Percentiles rank a stretch among this genome's conserved stretches.
These are phyloP conservation scores for Aspergillus carlsbadensis DNA, from an alignment of 495 filamentous ascomycete genomes.

Conservation along the genomic window DNA sequence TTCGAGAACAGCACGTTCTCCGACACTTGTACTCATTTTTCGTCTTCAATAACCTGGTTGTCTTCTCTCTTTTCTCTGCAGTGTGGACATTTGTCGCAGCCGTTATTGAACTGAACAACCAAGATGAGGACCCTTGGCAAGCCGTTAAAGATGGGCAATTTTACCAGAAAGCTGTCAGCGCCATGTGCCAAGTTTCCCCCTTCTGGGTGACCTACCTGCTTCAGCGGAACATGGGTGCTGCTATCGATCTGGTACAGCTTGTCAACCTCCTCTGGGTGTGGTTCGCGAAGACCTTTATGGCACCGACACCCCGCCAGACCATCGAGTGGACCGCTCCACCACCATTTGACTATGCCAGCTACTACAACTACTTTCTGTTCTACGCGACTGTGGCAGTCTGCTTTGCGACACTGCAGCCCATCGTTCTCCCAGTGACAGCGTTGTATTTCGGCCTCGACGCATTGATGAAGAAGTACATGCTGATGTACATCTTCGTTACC, in stretches of 20 bases:
- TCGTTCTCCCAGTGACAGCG: constrained; percentile 86
- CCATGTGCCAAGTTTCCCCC: constrained; percentile 73
- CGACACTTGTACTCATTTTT: constrained; percentile 94
- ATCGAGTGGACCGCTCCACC: constrained; percentile 94
- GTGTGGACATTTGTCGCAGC: constrained; percentile 68
- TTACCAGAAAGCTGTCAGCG: constrained; percentile 58
- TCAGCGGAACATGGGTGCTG: constrained; percentile 88
- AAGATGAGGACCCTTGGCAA: constrained; percentile 59
- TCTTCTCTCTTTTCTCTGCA: constrained; percentile 87
- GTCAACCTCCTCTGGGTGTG: constrained; percentile 78
- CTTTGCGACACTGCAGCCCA: constrained; percentile 83
- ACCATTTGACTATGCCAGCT: constrained; percentile 89
- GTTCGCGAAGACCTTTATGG: constrained; percentile 76
- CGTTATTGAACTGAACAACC: constrained; percentile 57
- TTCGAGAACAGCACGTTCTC: constrained; percentile 88
- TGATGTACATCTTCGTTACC: constrained; percentile 93
- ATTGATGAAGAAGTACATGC: constrained; percentile 89
- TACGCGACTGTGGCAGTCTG: constrained; percentile 87
- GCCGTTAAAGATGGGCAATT: constrained; percentile 63
- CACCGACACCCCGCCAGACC: constrained; percentile 85
- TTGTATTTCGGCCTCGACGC: constrained; percentile 87
- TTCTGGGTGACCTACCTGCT: constrained; percentile 95
- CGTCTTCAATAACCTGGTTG: constrained; percentile 92
- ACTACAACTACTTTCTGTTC: constrained; percentile 95
- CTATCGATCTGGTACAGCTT: constrained; percentile 84